Conservation (phyloP, 208 protist species). For the Leptomonas pyrrhocoris region DNA sequence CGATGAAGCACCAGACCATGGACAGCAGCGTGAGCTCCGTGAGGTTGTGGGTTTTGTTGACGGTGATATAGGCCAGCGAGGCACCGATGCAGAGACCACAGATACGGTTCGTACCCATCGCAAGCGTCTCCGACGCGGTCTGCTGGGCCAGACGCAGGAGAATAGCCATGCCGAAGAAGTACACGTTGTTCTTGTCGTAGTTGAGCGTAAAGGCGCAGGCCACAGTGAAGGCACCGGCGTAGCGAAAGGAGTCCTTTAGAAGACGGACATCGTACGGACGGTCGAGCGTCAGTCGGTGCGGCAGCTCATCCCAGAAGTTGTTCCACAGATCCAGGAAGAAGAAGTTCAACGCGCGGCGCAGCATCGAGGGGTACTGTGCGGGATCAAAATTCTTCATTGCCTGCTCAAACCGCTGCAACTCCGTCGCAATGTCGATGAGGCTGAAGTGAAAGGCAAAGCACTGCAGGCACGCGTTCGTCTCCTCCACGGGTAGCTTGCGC, state of each 20-base stretch:
- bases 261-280: conserved; percentile 70
- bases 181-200: conserved; percentile 52
- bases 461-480: conserved; percentile 46
- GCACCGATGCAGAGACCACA: conserved; percentile 54
- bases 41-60: conserved; percentile 41
- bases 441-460: conserved; percentile 44
- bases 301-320: conserved; percentile 70
- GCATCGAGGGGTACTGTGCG: conserved; percentile 47
- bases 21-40: conserved; percentile 33
- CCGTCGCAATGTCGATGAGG: conserved; percentile 52
- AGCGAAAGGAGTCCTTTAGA: conserved; percentile 68
- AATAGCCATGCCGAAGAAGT: conserved; percentile 81
- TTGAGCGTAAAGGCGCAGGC: conserved; percentile 57
- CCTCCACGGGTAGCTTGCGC: conserved; percentile 30
- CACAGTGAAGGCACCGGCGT: conserved; percentile 62
- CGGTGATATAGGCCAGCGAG: conserved; percentile 52
- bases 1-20: conserved; percentile 43
- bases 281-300: conserved; percentile 57
- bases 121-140: conserved; percentile 63
- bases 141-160: conserved; percentile 61
- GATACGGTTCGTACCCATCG: conserved; percentile 58
- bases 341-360: conserved; percentile 52
- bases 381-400: conserved; percentile 57
- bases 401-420: conserved; percentile 53
- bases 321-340: conserved; percentile 66